phyloP scores from a whole-genome alignment of 352 stramenopile species.

The Globisporangium iwayamae region DNA sequence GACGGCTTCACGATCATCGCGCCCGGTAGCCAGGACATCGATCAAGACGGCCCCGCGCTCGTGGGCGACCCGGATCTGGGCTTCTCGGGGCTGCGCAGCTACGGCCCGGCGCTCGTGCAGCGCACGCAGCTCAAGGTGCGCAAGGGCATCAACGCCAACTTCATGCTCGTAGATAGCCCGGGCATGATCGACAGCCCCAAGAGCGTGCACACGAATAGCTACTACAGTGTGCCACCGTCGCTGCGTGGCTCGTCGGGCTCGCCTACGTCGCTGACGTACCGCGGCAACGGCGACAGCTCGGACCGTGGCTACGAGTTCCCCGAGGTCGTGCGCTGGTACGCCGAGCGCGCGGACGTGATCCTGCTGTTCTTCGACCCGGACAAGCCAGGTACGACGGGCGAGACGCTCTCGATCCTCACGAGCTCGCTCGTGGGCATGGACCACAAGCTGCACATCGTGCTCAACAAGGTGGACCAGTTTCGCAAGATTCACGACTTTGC shows the following conservation, averaged over 20 bases:
- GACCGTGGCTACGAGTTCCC: slow-evolving; percentile 98
- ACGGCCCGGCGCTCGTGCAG: slow-evolving; percentile 97
- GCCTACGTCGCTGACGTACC: slow-evolving; percentile 25
- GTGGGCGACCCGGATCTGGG: slow-evolving; percentile 98
- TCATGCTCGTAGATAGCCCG: slow-evolving; percentile 98
- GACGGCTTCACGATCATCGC: slow-evolving; percentile 99
- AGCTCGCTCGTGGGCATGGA: slow-evolving; percentile 97
- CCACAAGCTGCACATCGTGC: slow-evolving; percentile 99
- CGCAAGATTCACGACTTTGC: slow-evolving; percentile 99
- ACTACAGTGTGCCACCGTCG: slow-evolving; percentile 35
- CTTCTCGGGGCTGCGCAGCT: slow-evolving; percentile 94
- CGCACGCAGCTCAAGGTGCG: slow-evolving; percentile 98
- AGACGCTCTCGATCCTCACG: slow-evolving; percentile 98
- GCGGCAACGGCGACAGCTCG: slow-evolving; percentile 46
- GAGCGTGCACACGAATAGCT: slow-evolving; percentile 57
- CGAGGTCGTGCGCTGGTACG: slow-evolving; percentile 97
- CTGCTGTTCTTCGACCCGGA: slow-evolving; percentile 99
- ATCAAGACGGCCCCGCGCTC: slow-evolving; percentile 94
- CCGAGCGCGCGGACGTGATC: slow-evolving; percentile 98
- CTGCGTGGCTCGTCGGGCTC: slow-evolving; percentile 23
- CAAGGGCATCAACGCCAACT: slow-evolving; percentile 90
- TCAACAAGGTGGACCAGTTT: slow-evolving; percentile 99
- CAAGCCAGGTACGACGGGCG: slow-evolving; percentile 98
- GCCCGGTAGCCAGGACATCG: slow-evolving; percentile 93
- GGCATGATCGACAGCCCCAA: slow-evolving; percentile 99